Conservation (phyloP, 768 basidiomycete genomes). For the Mycena latifolia region DNA sequence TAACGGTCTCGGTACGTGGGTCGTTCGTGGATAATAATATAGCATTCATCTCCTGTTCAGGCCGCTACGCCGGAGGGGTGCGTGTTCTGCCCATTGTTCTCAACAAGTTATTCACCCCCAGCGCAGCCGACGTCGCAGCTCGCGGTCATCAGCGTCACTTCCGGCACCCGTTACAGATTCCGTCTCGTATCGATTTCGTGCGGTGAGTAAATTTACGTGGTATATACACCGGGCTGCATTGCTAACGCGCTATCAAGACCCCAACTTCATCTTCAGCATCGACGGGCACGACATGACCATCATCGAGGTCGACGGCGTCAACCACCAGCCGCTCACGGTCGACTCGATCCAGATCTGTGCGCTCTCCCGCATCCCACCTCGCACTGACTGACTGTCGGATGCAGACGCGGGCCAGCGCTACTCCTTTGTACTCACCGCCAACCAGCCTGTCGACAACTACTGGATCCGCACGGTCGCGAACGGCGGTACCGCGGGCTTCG, state of each 20-base stretch:
- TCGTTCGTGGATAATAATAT: no score
- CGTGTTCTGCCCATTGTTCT: neutral
- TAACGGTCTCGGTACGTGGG: no score
- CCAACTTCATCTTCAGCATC: slow-evolving; percentile 32
- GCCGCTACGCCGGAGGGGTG: slow-evolving; percentile 21
- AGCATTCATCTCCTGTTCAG: no score
- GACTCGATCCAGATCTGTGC: slow-evolving; percentile 54
- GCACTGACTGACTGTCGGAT: no score
- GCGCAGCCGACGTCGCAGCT: slow-evolving; percentile 51
- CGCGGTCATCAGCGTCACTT: slow-evolving; percentile 58
- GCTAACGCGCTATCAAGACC: no score
- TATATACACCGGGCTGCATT: no score
- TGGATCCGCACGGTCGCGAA: slow-evolving; percentile 47
- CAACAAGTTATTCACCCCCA: neutral
- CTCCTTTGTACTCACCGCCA: slow-evolving; percentile 51
- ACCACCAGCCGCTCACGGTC: slow-evolving; percentile 47
- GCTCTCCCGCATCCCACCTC: no score
- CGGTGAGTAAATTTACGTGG: no score
- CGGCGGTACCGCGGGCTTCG: slow-evolving; percentile 31
- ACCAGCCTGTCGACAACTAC: slow-evolving; percentile 55
- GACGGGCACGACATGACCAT: slow-evolving; percentile 42
- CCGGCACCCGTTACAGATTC: slow-evolving; percentile 57
- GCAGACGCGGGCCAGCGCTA: slow-evolving; percentile 52
- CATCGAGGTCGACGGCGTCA: slow-evolving; percentile 56
- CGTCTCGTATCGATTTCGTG: neutral